These are phyloP conservation scores for Cyclostephanos invisitatus DNA, from an alignment of 108 stramenopile species.

Conservation along the genomic window DNA sequence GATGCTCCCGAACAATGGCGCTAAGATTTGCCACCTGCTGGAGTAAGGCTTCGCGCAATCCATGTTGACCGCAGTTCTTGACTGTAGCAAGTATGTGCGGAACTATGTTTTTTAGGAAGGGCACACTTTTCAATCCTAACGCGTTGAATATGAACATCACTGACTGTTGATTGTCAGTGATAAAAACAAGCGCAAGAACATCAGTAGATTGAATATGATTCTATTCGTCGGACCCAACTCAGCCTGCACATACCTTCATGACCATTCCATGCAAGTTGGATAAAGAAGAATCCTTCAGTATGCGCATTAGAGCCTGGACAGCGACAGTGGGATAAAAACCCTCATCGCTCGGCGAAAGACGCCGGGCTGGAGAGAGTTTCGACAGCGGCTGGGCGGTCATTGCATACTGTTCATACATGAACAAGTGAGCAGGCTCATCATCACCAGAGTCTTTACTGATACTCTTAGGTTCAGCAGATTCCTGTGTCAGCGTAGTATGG, in stretches of 20 bases:
- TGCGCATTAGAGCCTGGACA: slow-evolving; percentile 88
- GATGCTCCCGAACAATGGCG: slow-evolving; percentile 82
- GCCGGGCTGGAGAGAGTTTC: slow-evolving; percentile 55
- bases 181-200: slow-evolving; percentile 1
- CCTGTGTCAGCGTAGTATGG: neutral
- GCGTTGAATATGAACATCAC: slow-evolving; percentile 94
- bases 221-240: neutral
- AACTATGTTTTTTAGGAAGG: slow-evolving; percentile 84
- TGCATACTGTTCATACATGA: slow-evolving; percentile 90
- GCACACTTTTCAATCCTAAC: slow-evolving; percentile 86
- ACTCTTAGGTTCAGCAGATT: slow-evolving; percentile 13
- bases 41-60: slow-evolving; percentile 86
- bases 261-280: slow-evolving; percentile 92
- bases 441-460: slow-evolving; percentile 54
- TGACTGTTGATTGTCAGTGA: slow-evolving; percentile 26
- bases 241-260: slow-evolving; percentile 67
- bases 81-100: slow-evolving; percentile 88
- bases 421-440: slow-evolving; percentile 79
- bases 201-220: neutral
- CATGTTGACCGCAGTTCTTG: slow-evolving; percentile 73
- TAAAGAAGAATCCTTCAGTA: slow-evolving; percentile 86
- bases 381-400: slow-evolving; percentile 87
- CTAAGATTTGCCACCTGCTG: slow-evolving; percentile 89
- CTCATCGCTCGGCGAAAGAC: slow-evolving; percentile 77
- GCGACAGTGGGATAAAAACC: slow-evolving; percentile 94